Percentiles rank a stretch among this genome's conserved stretches.
Evolutionary conservation across 768 basidiomycete genomes (phyloP).

Genomic region (Pisolithus sp.): DNA sequence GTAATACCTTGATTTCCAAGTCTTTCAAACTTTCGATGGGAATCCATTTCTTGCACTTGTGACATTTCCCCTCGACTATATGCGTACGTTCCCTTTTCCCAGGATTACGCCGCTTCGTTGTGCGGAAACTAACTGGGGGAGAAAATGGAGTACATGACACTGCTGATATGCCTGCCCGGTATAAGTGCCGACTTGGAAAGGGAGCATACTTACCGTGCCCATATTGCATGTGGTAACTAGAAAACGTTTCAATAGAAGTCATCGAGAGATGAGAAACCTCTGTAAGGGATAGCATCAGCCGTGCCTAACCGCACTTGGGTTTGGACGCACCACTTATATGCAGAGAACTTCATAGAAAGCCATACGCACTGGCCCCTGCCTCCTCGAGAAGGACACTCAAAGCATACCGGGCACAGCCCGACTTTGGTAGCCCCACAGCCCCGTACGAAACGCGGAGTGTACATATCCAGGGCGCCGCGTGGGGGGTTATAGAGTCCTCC

Average conservation of each 20-base stretch:
- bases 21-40: constrained; percentile 68
- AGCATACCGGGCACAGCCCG: constrained; percentile 74
- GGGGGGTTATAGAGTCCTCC: constrained; percentile 55
- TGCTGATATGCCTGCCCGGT: constrained; percentile 58
- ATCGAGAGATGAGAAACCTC: constrained; percentile 9
- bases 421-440: constrained; percentile 64
- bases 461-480: constrained; percentile 57
- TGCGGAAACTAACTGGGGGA: constrained; percentile 62
- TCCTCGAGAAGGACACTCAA: constrained; percentile 52
- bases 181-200: not conserved
- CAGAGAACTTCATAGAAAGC: constrained; percentile 75
- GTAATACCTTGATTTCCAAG: constrained; percentile 58
- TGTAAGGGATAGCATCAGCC: constrained; percentile 8
- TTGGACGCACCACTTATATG: constrained; percentile 66
- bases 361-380: constrained; percentile 61
- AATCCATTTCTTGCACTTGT: constrained; percentile 71
- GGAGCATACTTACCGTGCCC: constrained; percentile 49
- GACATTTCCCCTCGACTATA: constrained; percentile 70
- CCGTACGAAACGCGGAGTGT: constrained; percentile 72
- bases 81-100: constrained; percentile 54
- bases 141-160: constrained; percentile 66
- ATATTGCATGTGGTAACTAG: constrained; percentile 80
- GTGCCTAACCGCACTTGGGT: not conserved
- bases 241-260: constrained; percentile 1
- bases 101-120: constrained; percentile 35